Base-by-base conservation (phyloP, 352 stramenopile species). In the Albugo candida region DNA sequence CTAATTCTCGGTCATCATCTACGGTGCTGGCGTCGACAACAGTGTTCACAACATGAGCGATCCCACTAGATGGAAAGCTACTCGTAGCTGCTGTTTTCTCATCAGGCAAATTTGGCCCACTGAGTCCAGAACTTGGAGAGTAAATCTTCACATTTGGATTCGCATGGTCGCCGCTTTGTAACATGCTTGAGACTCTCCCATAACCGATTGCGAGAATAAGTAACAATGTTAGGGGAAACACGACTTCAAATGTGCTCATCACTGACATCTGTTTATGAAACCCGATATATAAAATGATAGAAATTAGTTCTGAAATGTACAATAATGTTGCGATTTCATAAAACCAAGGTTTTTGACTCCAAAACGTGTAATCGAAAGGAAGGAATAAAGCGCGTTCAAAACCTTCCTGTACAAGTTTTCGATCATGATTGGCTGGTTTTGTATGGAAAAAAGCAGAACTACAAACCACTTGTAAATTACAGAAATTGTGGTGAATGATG, bases 361-460 rank as follows among this genome's bases (percentile, higher is more conserved):
- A 89, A 49, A 79, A 89, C 40, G 65, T 60, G 13, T 62, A 58
- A 40, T 84, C 65, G 45, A 86, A 80, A 11, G 77, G 77, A 44
- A 86, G 52, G 24, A 86, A 71, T 16, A 89, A 55, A n/a, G 66
- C 71, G 36, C 72, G 67, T 5, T 47, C 59, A 37, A 86, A 63
- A 39, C 70, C 77, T 59, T 86, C 60, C 47, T 83, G 70, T 13
- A 86, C 68, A 13, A 86, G 56, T 44, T 83, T 81, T 46, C 71
- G 70, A 64, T 89, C 75, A 47, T 89, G 72, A 45, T 72, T 81
- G 4, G 73, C 69, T 6, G 77, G 71, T 48, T 89, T 89, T 43
- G 77, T 89, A 49, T 89, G 73, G 54, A 89, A 89, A 21, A 86
- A 75, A 18, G 73, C 74, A 18, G 77, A 89, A 37, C 70, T 83